Percentiles rank a stretch among this genome's conserved stretches.
Evolutionary conservation across 208 protist species (phyloP).

Genomic region (Plasmodiophora brassicae): DNA sequence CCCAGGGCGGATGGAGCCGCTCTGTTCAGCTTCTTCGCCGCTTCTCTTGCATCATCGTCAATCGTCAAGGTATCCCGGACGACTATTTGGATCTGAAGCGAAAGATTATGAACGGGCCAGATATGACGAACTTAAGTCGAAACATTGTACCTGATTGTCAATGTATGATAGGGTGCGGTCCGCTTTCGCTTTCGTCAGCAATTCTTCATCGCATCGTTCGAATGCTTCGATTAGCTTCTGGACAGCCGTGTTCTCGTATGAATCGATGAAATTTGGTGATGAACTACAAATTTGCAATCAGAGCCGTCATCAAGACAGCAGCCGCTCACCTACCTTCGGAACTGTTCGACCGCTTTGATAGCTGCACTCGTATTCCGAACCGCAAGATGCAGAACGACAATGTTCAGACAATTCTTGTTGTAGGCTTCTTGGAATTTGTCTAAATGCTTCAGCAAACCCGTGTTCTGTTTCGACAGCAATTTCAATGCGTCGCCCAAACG

Average conservation of each 20-base stretch:
- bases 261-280: background rate
- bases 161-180: background rate
- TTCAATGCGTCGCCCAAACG: background rate
- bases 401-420: conserved; percentile 18
- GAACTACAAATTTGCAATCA: background rate
- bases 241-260: background rate
- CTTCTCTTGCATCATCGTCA: conserved; percentile 1
- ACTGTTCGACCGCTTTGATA: background rate
- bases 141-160: conserved; percentile 32
- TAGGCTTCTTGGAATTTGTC: background rate
- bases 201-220: background rate
- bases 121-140: background rate
- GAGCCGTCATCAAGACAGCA: background rate
- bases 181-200: conserved; percentile 9
- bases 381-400: background rate
- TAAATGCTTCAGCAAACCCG: background rate
- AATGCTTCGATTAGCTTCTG: background rate
- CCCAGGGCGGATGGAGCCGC: background rate
- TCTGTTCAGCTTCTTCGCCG: background rate
- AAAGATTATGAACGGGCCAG: background rate
- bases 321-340: background rate
- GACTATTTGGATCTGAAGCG: background rate
- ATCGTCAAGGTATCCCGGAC: background rate
- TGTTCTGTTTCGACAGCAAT: background rate
- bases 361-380: background rate